Base-by-base conservation (phyloP, 179 eudicot genomes). In the Actinidia polygama region DNA sequence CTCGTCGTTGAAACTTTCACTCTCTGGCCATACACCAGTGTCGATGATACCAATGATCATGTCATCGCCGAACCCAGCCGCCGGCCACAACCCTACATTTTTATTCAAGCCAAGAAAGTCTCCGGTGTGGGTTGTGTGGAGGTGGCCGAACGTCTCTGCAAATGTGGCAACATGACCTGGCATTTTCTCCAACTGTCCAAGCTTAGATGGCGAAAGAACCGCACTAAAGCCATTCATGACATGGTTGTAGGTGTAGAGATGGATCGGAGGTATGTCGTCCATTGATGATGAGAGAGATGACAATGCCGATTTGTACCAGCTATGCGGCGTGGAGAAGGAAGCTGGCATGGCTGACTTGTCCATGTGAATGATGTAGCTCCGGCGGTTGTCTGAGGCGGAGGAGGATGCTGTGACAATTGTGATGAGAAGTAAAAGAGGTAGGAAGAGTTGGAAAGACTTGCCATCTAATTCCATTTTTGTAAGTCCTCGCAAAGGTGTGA, bases 401-500 rank as follows among this genome's bases (percentile, higher is more conserved):
- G 36, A 2, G 66, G 18, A 57, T 14, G 61, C 14, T 12, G 15
- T 57, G 61, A 19, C 14, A 57, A 57, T 57, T 57, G 61, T 57
- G 18, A 57, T 11, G 61, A 57, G n/a, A 57, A 57, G 61, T 11
- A 57, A 57, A 57, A 57, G 61, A 57, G 61, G 4, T 12, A 14
- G 18, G 61, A 57, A 57, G 61, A 57, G 36, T 30, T 30, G 61
- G 61, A 57, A 57, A 57, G 14, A 6, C n/a, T 12, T 57, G 61
- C 15, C 61, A 16, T 12, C n/a, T 16, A 30, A 30, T 30, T 30
- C 36, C 36, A 30, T 30, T 30, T 30, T 30, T 30, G 36, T n/a
- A 53, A 59, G 75, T 71, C 53, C 84, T 24, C 10, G 1, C 3
- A 77, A 57, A 10, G 30, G 50, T 58, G 84, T 15, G 51, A 83